Evolutionary conservation across 805 yeast genomes (phyloP), one percentile per base, ranked within the genome.

Genomic region (Hanseniaspora lindneri): DNA sequence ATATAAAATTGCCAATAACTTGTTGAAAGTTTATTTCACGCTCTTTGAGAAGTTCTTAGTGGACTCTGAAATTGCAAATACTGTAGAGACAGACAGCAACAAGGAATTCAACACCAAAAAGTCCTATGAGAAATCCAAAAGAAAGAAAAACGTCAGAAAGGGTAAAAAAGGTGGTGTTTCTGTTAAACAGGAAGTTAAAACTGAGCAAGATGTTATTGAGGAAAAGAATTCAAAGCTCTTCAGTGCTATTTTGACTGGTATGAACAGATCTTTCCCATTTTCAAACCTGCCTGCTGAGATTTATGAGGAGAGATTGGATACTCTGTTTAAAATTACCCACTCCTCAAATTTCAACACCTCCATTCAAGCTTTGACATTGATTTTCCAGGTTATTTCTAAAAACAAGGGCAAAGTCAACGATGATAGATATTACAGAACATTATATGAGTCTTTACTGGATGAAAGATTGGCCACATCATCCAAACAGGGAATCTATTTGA

Each of bases 181-280:
- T 5, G 81, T 81, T 21, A 80, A 79, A 61, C 61, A 58, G 11
- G 70, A 63, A 44, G 80, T 68, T 40, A 81, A 80, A 61, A 69
- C 80, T 11, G 83, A 78, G 53, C 67, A 66, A 37, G 89, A 83
- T 55, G 65, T 80, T 1, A 52, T 68, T 20, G 84, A 86, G 59
- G 97, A 92, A 61, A 84, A 80, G 57, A 83, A 80, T 58, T 74
- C 94, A 39, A 84, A 83, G 58, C 66, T 89, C 56, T 85, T 89
- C 57, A 79, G 95, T 25, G 96, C 96, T 14, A 73, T 92, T 50
- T 74, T 92, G 55, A 86, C 98, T 1, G 98, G 98, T 56, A 75
- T 92, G 51, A 92, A 92, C 63, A 83, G 98, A 66, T 88, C 97
- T 0, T 89, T 85, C 72, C 97, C 97, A 49, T 92, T 84, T 62